These are phyloP conservation scores for Hawksworthiomyces lignivorus DNA, from an alignment of 2,329 filamentous ascomycete genomes.

Conservation along the genomic window DNA sequence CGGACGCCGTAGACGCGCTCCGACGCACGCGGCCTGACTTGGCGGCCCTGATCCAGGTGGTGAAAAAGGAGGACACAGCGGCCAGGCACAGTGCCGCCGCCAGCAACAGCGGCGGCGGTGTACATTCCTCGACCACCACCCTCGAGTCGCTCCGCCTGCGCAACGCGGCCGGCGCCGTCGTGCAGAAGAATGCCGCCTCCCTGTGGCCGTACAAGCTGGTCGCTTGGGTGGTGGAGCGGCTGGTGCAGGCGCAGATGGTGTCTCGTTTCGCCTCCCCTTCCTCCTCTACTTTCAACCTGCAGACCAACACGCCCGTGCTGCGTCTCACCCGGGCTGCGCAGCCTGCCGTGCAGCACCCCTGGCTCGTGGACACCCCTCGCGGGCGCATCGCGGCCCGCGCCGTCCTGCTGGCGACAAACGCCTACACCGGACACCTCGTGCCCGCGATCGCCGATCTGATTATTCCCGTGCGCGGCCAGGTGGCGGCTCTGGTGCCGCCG, in stretches of 20 bases:
- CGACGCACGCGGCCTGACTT: conserved; percentile 48
- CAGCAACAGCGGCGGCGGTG: conserved; percentile 9
- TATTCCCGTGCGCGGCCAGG: conserved; percentile 68
- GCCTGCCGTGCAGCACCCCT: conserved; percentile 26
- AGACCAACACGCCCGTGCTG: conserved; percentile 63
- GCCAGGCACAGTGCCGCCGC: conserved; percentile 10
- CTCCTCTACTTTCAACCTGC: conserved; percentile 52
- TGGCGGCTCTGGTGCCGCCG: conserved; percentile 58
- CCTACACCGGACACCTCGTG: conserved; percentile 69
- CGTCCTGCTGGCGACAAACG: conserved; percentile 76
- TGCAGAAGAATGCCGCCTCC: conserved; percentile 57
- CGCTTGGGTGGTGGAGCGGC: conserved; percentile 57
- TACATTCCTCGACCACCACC: conserved; percentile 15
- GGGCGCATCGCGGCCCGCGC: conserved; percentile 56
- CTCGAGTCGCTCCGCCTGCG: conserved; percentile 48
- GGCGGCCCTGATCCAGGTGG: conserved; percentile 36
- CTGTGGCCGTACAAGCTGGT: conserved; percentile 84
- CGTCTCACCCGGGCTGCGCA: conserved; percentile 30
- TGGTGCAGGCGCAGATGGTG: conserved; percentile 33
- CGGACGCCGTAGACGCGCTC: conserved; percentile 43
- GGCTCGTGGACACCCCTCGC: conserved; percentile 59
- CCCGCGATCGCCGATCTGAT: conserved; percentile 63
- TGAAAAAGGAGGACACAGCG: conserved; percentile 22
- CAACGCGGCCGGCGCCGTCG: conserved; percentile 53
- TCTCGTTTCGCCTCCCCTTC: conserved; percentile 18